A percentile compares a stretch with the other conserved stretches of the same genome.
These are phyloP conservation scores for Colletotrichum eleusines DNA, from an alignment of 2,329 filamentous ascomycete species.

Conservation along the genomic window DNA sequence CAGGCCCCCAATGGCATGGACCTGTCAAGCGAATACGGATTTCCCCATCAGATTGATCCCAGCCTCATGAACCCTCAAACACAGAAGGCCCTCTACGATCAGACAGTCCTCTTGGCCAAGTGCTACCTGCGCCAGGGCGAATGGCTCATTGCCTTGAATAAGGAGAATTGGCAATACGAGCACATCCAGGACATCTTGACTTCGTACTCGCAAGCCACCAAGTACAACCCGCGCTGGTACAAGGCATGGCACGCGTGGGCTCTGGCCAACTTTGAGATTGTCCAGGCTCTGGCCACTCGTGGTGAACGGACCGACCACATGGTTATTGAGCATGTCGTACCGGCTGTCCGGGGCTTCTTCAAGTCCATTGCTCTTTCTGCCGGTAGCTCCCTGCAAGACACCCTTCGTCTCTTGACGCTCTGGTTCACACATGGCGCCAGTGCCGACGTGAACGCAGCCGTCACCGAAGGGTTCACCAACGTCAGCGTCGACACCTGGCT, in stretches of 20 bases:
- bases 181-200: conserved; percentile 88
- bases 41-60: conserved; percentile 61
- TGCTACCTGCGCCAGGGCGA: conserved; percentile 97
- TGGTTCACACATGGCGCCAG: conserved; percentile 97
- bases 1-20: conserved; percentile 61
- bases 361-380: conserved; percentile 93
- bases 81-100: conserved; percentile 67
- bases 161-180: conserved; percentile 89
- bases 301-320: conserved; percentile 68
- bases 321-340: conserved; percentile 89
- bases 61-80: conserved; percentile 61
- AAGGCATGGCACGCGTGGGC: conserved; percentile 99
- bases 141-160: conserved; percentile 89
- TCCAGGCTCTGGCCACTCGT: conserved; percentile 81
- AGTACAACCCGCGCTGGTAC: conserved; percentile 95
- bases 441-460: conserved; percentile 86
- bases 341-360: conserved; percentile 96
- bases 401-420: conserved; percentile 88
- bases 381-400: conserved; percentile 95
- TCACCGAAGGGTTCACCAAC: conserved; percentile 89
- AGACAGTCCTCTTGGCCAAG: conserved; percentile 84
- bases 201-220: conserved; percentile 92
- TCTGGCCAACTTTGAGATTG: conserved; percentile 97
- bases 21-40: conserved; percentile 61
- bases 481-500: conserved; percentile 99